Evolutionary conservation across 1,139 yeast genomes (phyloP), one percentile per base, ranked within the genome.

Genomic region (Maudiozyma humilis): DNA sequence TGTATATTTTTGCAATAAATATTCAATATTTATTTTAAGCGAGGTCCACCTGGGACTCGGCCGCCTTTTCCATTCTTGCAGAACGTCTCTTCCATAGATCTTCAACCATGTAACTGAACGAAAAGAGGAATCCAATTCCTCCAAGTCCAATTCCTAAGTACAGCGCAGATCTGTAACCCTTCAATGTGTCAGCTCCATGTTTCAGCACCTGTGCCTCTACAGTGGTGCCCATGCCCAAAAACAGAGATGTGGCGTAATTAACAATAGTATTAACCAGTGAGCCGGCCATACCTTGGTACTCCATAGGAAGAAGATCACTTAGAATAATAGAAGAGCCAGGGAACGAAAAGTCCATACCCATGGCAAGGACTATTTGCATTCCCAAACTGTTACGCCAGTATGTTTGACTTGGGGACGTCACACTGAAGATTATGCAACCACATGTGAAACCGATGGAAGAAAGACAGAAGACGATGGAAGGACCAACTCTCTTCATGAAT

Each of bases 241-340:
- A 70, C 10, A 76, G 57, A 0, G 79, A 72, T 47, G 73, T 76
- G 1, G 78, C 72, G 49, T 76, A 76, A 54, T 74, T 76, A n/a
- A 73, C 68, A 44, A 74, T 72, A 0, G 82, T 76, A 20, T 76
- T 66, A 1, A 76, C 76, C 43, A 76, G 59, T 1, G 80, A 75
- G 1, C 79, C 79, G 1, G 79, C 80, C 76, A 76, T 74, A 23
- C 81, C 81, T 56, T 76, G 82, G 47, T 74, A 73, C 43, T 69
- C 66, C 45, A 60, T 54, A 0, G 81, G 80, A 35, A 76, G 58
- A 40, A 58, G 65, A 48, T 76, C 78, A 8, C 78, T 73, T 38
- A 76, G 56, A 5, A 76, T 68, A 27, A 76, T 66, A 1, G 80
- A 69, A 0, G 79, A 72, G 2, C 79, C 75, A 2, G 81, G 81